A percentile compares a stretch with the other conserved stretches of the same genome.
These are phyloP conservation scores for Botrytis cinerea DNA, from an alignment of 2,329 filamentous ascomycete species.

Conservation along the genomic window DNA sequence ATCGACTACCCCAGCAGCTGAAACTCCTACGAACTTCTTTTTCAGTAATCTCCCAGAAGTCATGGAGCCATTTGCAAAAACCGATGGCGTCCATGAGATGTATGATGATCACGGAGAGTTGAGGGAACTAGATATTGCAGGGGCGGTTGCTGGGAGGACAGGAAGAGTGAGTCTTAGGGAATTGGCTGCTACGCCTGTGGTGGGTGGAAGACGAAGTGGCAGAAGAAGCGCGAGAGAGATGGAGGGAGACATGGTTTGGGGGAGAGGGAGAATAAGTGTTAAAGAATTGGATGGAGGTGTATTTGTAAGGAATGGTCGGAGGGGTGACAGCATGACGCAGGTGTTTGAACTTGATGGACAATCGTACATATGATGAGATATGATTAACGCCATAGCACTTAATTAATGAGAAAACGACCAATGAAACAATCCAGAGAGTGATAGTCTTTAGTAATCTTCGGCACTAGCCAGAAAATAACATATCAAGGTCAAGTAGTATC, in stretches of 20 bases:
- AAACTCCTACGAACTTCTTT: background rate
- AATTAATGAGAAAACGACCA: background rate
- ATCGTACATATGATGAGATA: slow-evolving; percentile 4
- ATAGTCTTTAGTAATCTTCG: background rate
- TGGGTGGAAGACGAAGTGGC: background rate
- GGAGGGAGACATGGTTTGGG: background rate
- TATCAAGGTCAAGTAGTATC: background rate
- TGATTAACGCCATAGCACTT: background rate
- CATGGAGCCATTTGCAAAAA: background rate
- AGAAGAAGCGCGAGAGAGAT: background rate
- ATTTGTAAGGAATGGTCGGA: background rate
- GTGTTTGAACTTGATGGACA: background rate
- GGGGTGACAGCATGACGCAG: background rate
- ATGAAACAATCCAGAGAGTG: background rate
- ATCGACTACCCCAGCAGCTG: background rate
- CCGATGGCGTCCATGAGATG: background rate
- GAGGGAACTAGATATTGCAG: background rate
- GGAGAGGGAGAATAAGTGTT: background rate
- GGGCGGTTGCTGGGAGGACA: background rate
- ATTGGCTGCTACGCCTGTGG: background rate
- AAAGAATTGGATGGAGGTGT: background rate
- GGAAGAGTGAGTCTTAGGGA: background rate
- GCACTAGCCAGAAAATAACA: slow-evolving; percentile 5
- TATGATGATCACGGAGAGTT: slow-evolving; percentile 4
- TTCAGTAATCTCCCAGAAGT: slow-evolving; percentile 4